Base-by-base conservation (phyloP, 2,329 filamentous ascomycete species). In the Seiridium cupressi region DNA sequence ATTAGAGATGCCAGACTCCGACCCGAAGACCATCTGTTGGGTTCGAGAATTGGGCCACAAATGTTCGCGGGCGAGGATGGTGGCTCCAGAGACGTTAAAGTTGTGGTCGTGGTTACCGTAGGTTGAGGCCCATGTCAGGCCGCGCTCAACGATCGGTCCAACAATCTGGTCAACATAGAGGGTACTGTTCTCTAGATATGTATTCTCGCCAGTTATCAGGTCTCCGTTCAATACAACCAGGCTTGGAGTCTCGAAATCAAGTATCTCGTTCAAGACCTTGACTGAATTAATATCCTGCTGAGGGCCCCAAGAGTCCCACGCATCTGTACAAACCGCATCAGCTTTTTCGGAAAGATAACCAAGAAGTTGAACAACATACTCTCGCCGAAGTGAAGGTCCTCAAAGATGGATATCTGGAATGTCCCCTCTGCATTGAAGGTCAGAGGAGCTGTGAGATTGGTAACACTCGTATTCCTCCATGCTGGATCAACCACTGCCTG, bases 341-440 rank as follows among this genome's bases (percentile, higher is more conserved):
- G 40, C 54, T 53, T 35, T 6, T 8, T 32, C 3, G n/a, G 26
- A 53, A 36, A 13, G n/a, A 53, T 8, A 18, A 13, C 34, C 49
- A 9, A 32, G 8, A 10, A 32, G 8, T 40, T 11, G 32, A 51
- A 26, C 5, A 38, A 70, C 75, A 64, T 73, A 85, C 85, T 82
- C 72, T 92, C 89, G 8, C 88, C 89, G 68, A 89, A 89, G 69
- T 92, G 89, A 6, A 92, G 73, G 65, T 92, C 89, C 35, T 85
- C 82, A 62, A 92, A 89, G 10, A 92, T 80, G 1, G 85, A 75
- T 38, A 85, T 74, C 56, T 82, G 79, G 64, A 85, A 84, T 0
- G 74, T 79, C 5, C 79, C 80, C 49, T 81, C 75, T 1, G 65
- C 26, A 7, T 69, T 70, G 64, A 84, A 82, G 8, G 63, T 68